Evolutionary conservation across 139 green algal species (phyloP), one percentile per base, ranked within the genome.

Genomic region (Astrephomene gubernaculifera): DNA sequence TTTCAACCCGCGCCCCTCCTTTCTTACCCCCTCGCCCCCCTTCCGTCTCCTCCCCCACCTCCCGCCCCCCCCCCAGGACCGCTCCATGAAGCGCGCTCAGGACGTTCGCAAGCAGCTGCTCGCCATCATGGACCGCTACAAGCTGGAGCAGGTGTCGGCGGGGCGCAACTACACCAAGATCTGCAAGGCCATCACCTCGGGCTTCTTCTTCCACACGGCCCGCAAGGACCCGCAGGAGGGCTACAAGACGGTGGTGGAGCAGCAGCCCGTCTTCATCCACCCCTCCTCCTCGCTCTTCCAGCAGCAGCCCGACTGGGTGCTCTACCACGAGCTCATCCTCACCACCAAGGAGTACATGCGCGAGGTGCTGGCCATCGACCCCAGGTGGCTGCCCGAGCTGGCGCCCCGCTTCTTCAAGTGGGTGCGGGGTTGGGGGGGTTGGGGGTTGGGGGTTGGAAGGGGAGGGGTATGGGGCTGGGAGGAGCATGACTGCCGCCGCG

Each of bases 311-410:
- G 97, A 92, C 80, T 93, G 91, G 91, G 89, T 93, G 43, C 82
- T 95, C n/a, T 95, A 95, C 83, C 90, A 93, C 72, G 91, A 94
- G 91, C 94, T 99, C 22, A 94, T 99, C 71, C 93, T 98, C 54
- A 99, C 97, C 21, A 98, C 92, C 86, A 99, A 99, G 91, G 97
- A 99, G 92, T 99, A 98, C 90, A 99, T 99, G 95, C 92, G 97
- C 8, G 90, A 97, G 85, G 92, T 96, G 68, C 93, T 94, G 75
- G 88, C 92, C 25, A 98, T 99, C 82, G 97, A 99, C 81, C 97
- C 97, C 39, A 27, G 76, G 38, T 99, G 98, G 98, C 93, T 99
- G 64, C 93, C 97, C 5, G 97, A 99, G 92, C 90, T 99, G 41
- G 98, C 97, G 38, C 98, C 98, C 17, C 87, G 96, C 44, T 99